Evolutionary conservation across 2,329 filamentous ascomycete species (phyloP).

Genomic region (Xylaria sp.): DNA sequence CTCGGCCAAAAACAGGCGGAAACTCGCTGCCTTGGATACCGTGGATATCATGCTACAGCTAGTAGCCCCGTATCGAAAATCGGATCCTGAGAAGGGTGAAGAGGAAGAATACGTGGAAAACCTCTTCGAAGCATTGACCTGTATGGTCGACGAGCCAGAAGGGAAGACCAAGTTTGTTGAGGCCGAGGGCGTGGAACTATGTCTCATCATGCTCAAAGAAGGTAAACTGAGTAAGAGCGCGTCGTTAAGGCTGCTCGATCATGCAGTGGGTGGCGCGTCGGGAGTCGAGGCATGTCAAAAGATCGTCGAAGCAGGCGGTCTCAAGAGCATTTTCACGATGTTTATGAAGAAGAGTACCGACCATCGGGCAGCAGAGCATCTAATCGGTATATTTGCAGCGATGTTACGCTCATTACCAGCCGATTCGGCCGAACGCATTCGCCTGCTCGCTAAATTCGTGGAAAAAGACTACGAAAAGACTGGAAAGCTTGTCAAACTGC

Average conservation of each 20-base stretch:
- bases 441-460: slow-evolving; percentile 91
- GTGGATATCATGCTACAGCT: slow-evolving; percentile 85
- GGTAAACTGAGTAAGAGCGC: slow-evolving; percentile 84
- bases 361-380: slow-evolving; percentile 75
- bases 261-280: slow-evolving; percentile 71
- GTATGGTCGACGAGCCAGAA: slow-evolving; percentile 76
- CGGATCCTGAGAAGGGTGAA: slow-evolving; percentile 85
- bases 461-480: slow-evolving; percentile 95
- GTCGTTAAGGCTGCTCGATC: slow-evolving; percentile 84
- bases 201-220: slow-evolving; percentile 90
- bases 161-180: slow-evolving; percentile 87
- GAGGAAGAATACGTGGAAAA: slow-evolving; percentile 98
- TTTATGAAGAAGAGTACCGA: slow-evolving; percentile 86
- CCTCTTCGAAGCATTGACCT: slow-evolving; percentile 86
- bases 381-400: slow-evolving; percentile 85
- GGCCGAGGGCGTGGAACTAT: slow-evolving; percentile 91
- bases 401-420: slow-evolving; percentile 83
- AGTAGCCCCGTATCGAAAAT: slow-evolving; percentile 83
- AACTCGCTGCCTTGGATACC: slow-evolving; percentile 73
- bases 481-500: slow-evolving; percentile 74
- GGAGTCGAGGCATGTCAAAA: slow-evolving; percentile 75
- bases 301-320: slow-evolving; percentile 82
- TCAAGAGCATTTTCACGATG: slow-evolving; percentile 85
- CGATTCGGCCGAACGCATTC: slow-evolving; percentile 80
- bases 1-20: slow-evolving; percentile 71